Percentiles rank a stretch among this genome's conserved stretches.
Evolutionary conservation across 2,329 filamentous ascomycete genomes (phyloP).

Genomic region (Fonsecaea nubica): DNA sequence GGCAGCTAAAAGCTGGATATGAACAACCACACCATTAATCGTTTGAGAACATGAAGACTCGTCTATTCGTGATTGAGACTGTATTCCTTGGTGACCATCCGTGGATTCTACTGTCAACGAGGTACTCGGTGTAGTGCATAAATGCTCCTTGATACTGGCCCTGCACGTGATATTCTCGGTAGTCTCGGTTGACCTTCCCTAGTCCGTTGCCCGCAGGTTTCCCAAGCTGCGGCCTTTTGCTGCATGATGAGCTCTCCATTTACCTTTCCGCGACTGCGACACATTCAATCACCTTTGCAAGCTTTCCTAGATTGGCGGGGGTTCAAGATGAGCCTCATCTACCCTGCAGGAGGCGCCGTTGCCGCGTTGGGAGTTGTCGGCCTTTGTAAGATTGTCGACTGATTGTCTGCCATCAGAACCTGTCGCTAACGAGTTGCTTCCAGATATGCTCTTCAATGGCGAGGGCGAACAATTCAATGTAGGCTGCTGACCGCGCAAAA

Average conservation of each 20-base stretch:
- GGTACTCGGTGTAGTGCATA: too few species aligned
- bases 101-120: neutral
- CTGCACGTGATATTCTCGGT: constrained; percentile 18
- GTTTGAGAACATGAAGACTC: neutral
- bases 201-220: neutral
- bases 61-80: neutral
- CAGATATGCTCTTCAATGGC: constrained; percentile 98
- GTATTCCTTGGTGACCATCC: neutral
- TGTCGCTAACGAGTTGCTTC: constrained; percentile 20
- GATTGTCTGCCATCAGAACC: neutral
- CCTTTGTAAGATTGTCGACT: constrained; percentile 68
- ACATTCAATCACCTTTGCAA: neutral
- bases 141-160: neutral
- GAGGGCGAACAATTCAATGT: constrained; percentile 96
- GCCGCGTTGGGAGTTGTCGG: constrained; percentile 75
- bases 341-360: constrained; percentile 72
- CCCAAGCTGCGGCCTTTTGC: constrained; percentile 33
- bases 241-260: constrained; percentile 17
- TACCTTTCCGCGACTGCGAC: constrained; percentile 8
- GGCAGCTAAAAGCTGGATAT: neutral
- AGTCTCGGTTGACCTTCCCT: constrained; percentile 27
- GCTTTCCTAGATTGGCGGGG: constrained; percentile 8
- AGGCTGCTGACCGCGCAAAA: constrained; percentile 44
- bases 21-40: neutral
- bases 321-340: constrained; percentile 71